Evolutionary conservation across 2,329 filamentous ascomycete species (phyloP).

Genomic region (Pseudogymnoascus sp.): DNA sequence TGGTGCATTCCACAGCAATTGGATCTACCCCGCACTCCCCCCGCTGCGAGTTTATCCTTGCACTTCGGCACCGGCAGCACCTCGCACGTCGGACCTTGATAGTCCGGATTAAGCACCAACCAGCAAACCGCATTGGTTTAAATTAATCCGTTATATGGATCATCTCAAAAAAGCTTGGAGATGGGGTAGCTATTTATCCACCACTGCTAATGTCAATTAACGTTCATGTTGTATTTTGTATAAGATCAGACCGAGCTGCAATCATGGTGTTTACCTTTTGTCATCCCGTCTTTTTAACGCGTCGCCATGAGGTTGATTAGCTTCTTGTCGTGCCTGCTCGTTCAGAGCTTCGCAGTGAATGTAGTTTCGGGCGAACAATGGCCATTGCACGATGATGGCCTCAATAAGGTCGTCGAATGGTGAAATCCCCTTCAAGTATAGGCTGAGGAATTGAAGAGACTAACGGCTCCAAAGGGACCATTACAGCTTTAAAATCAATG

Average conservation of each 20-base stretch:
- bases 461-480: constrained; percentile 36
- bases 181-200: constrained; percentile 7
- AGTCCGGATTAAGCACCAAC: neutral
- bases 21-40: neutral
- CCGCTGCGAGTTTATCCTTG: neutral
- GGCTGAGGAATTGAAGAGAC: neutral
- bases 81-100: neutral
- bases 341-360: constrained; percentile 1
- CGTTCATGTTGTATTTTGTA: neutral
- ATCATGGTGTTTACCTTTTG: constrained; percentile 2
- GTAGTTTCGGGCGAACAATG: constrained; percentile 27
- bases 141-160: constrained; percentile 9
- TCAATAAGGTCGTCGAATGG: constrained; percentile 41
- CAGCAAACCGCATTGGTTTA: neutral
- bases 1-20: neutral
- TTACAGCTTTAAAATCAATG: constrained; percentile 45
- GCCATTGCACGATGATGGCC: constrained; percentile 42
- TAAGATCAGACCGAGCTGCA: neutral
- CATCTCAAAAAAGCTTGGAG: neutral
- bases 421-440: neutral
- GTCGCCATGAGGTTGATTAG: neutral
- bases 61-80: neutral
- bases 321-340: neutral
- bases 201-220: constrained; percentile 2
- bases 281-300: neutral